Percentiles rank a stretch among this genome's conserved stretches.
Conservation (phyloP, 2,329 filamentous ascomycete species). For the Fusarium sp. region DNA sequence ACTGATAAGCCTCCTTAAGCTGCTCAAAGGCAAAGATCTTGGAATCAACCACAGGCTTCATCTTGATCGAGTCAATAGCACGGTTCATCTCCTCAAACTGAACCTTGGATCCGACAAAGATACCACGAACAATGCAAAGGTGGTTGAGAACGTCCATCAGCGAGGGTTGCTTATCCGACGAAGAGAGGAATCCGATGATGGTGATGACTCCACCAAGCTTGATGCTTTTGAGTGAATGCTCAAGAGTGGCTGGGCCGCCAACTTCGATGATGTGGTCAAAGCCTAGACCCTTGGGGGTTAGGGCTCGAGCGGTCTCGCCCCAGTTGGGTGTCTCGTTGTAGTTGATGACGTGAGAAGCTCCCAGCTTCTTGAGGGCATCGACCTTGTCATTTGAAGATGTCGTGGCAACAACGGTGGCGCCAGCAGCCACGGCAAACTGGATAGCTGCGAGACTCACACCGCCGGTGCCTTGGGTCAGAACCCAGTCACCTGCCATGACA, state of each 20-base stretch:
- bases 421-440: constrained; percentile 55
- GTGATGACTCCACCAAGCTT: constrained; percentile 56
- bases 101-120: constrained; percentile 57
- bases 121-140: constrained; percentile 55
- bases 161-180: not conserved
- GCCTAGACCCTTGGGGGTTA: constrained; percentile 51
- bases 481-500: constrained; percentile 49
- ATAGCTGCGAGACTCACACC: constrained; percentile 56
- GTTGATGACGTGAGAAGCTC: constrained; percentile 58
- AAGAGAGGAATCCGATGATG: constrained; percentile 47
- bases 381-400: constrained; percentile 54
- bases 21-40: constrained; percentile 57
- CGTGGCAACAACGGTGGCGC: constrained; percentile 57
- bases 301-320: constrained; percentile 51
- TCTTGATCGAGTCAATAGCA: constrained; percentile 59
- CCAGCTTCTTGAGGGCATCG: constrained; percentile 51
- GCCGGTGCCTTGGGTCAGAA: constrained; percentile 57
- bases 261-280: constrained; percentile 60
- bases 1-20: constrained; percentile 55
- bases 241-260: constrained; percentile 53
- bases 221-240: constrained; percentile 54
- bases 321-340: constrained; percentile 55
- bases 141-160: constrained; percentile 3
- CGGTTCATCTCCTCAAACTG: constrained; percentile 63
- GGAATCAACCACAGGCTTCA: constrained; percentile 57